Conservation (phyloP, 208 protist species). For the Leishmania tropica region DNA sequence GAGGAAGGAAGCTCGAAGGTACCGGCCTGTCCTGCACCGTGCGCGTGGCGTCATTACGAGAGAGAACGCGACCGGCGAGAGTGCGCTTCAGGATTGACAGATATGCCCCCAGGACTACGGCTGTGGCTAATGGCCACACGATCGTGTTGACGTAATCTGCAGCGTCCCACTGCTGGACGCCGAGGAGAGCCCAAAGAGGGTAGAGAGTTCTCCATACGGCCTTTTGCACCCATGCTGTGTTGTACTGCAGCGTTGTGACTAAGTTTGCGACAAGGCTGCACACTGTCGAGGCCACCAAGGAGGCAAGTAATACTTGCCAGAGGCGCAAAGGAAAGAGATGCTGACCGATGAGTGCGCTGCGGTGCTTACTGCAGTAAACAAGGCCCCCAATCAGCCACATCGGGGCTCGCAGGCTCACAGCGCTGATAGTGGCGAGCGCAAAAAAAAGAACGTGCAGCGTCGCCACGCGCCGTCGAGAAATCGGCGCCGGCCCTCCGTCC, state of each 20-base stretch:
- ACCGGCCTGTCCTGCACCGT: neutral
- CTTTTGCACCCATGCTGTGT: neutral
- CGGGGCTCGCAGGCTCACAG: conserved; percentile 15
- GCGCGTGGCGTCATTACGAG: neutral
- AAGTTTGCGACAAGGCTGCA: conserved; percentile 22
- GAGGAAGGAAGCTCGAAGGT: neutral
- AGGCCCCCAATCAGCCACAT: conserved; percentile 19
- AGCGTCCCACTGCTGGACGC: conserved; percentile 21
- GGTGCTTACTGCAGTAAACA: conserved; percentile 14
- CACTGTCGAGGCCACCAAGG: neutral
- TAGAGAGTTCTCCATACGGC: conserved; percentile 4
- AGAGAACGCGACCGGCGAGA: neutral
- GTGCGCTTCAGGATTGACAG: conserved; percentile 9
- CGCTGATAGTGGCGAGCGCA: conserved; percentile 1
- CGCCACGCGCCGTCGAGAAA: conserved; percentile 14
- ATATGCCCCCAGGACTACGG: neutral
- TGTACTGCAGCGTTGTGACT: neutral
- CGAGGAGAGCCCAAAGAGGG: conserved; percentile 23
- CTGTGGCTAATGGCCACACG: neutral
- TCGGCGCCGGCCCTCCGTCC: neutral
- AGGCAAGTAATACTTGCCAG: conserved; percentile 2
- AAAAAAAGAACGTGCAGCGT: conserved; percentile 17
- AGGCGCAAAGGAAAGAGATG: conserved; percentile 10
- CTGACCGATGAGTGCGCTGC: conserved; percentile 7
- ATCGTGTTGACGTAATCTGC: conserved; percentile 19